These are phyloP conservation scores for Podila horticola DNA, from an alignment of 192 early-diverging fungal genomes.

Conservation along the genomic window DNA sequence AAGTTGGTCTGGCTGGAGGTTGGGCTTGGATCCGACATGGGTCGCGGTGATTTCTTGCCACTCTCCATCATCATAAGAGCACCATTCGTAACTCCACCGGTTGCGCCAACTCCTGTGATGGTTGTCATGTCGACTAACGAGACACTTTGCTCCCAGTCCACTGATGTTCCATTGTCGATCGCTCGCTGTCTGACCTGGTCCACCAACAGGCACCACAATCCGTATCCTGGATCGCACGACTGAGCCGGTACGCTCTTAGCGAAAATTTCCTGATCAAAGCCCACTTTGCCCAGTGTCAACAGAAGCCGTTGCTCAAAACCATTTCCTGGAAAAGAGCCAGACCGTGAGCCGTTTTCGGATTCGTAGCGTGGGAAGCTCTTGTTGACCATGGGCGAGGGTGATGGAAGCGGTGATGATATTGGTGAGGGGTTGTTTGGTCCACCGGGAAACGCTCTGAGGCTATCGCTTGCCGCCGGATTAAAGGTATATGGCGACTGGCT, in stretches of 20 bases:
- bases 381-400: conserved; percentile 42
- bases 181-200: conserved; percentile 45
- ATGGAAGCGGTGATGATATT: conserved; percentile 35
- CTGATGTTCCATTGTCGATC: conserved; percentile 33
- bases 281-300: conserved; percentile 56
- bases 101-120: neutral
- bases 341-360: conserved; percentile 9
- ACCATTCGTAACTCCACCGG: neutral
- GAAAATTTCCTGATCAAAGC: conserved; percentile 68
- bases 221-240: conserved; percentile 67
- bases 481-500: conserved; percentile 42
- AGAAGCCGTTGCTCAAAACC: conserved; percentile 60
- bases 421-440: conserved; percentile 27
- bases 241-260: conserved; percentile 63
- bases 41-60: conserved; percentile 43
- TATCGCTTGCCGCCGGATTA: conserved; percentile 24
- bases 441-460: conserved; percentile 43
- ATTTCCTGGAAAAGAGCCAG: conserved; percentile 48
- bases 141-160: conserved; percentile 50
- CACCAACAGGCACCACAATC: conserved; percentile 77
- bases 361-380: conserved; percentile 43
- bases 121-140: conserved; percentile 19
- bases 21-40: conserved; percentile 50
- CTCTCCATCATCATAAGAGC: conserved; percentile 9
- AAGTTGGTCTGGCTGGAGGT: conserved; percentile 38